A percentile compares a stretch with the other conserved stretches of the same genome.
Evolutionary conservation across 148 eudicot species (phyloP).

Genomic region (Rhododendron molle): DNA sequence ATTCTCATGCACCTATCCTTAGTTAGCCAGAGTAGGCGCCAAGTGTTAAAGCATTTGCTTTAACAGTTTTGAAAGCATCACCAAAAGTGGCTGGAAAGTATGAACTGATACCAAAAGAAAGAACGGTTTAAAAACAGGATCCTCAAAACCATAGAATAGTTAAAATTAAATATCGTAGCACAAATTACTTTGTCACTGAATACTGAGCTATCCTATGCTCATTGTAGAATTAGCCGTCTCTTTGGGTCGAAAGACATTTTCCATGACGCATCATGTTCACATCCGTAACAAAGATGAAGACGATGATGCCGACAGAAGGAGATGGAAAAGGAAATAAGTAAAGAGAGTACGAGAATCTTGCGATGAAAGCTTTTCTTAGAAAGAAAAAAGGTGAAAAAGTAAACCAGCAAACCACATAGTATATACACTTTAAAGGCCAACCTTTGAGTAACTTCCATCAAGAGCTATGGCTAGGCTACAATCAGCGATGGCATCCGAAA

Average conservation of each 20-base stretch:
- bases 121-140: background rate
- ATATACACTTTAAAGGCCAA: constrained; percentile 20
- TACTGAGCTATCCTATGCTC: background rate
- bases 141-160: background rate
- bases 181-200: background rate
- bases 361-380: background rate
- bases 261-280: background rate
- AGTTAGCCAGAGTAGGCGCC: background rate
- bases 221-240: background rate
- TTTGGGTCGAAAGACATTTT: background rate
- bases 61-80: background rate
- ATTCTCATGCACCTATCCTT: background rate
- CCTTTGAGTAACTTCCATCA: constrained; percentile 71
- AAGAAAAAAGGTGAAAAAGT: background rate
- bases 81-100: background rate
- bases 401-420: background rate
- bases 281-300: background rate
- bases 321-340: background rate
- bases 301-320: background rate
- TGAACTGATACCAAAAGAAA: background rate
- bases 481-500: constrained; percentile 89
- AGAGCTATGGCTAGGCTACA: constrained; percentile 90
- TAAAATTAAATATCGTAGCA: no score
- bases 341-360: background rate
- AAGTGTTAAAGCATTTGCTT: background rate